Evolutionary conservation across 2,329 filamentous ascomycete genomes (phyloP).

Genomic region (Mycosphaerella sp.): DNA sequence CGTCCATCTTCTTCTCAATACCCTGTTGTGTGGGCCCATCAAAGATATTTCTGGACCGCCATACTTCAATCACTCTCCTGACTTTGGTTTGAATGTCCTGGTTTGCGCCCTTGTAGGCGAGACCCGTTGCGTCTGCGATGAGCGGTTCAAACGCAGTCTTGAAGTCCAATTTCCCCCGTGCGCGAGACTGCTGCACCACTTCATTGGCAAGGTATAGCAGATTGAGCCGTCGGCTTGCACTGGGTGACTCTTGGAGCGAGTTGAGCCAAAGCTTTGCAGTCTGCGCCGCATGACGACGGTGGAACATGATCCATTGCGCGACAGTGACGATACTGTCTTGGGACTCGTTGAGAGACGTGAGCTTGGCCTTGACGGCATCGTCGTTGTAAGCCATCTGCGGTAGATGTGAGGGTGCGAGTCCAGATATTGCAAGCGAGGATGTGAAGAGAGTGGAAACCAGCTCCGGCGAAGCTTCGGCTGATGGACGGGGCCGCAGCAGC

Average conservation of each 20-base stretch:
- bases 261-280: constrained; percentile 91
- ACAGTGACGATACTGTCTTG: constrained; percentile 96
- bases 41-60: constrained; percentile 82
- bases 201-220: constrained; percentile 96
- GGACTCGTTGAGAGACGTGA: constrained; percentile 91
- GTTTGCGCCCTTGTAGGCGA: constrained; percentile 85
- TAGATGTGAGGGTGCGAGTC: not conserved
- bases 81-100: constrained; percentile 84
- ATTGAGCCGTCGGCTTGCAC: constrained; percentile 74
- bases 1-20: constrained; percentile 70
- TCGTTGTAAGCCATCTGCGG: constrained; percentile 81
- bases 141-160: constrained; percentile 84
- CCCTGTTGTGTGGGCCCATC: constrained; percentile 71
- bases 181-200: constrained; percentile 93
- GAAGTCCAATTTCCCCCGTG: constrained; percentile 86
- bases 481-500: not conserved
- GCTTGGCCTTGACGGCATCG: constrained; percentile 89
- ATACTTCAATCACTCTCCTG: constrained; percentile 85
- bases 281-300: constrained; percentile 85
- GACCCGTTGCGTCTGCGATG: constrained; percentile 80
- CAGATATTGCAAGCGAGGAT: not conserved
- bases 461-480: not conserved
- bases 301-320: constrained; percentile 99
- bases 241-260: constrained; percentile 77
- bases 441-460: not conserved